Evolutionary conservation across 2,329 filamentous ascomycete species (phyloP), one percentile per base, ranked within the genome.

Genomic region (Aureobasidium pullulans): DNA sequence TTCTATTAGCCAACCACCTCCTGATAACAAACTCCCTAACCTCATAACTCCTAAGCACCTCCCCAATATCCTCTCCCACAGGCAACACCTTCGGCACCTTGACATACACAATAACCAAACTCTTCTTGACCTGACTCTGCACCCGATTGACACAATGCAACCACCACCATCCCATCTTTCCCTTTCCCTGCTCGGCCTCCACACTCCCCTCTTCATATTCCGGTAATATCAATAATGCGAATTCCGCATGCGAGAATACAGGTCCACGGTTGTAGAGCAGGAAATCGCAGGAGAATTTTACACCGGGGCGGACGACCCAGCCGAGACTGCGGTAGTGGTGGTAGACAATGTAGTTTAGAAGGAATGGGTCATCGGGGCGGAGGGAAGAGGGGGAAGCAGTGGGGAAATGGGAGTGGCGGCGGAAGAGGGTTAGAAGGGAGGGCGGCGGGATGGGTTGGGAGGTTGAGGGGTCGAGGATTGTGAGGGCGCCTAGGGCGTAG

Each of bases 271-370:
- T 86, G 74, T 99, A 99, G 7, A 99, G 81, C n/a, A 99, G 77
- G 77, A 90, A 96, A 72, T 99, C 94, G 9, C 91, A 89, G 23
- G 89, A 90, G 67, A 99, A 99, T 70, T 99, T 99, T 70, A 96
- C 86, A 37, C 94, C 95, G 5, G 89, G 85, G 13, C 95, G 87
- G 0, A 95, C 88, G 1, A 96, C 90, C 93, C 94, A 99, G 28
- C 94, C 94, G n/a, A n/a, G n/a, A n/a, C n/a, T n/a, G n/a, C 94
- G 87, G 75, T 96, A 99, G 71, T 99, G 93, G 70, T 99, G 94
- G 71, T 96, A 99, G 16, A 90, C 90, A 11, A 85, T 85, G 68
- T 97, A 99, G 60, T 90, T 86, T 0, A 96, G 72, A 19, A 97
- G 76, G 72, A 99, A 99, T 0, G 84, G 81, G 67, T 96, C 89